These are phyloP conservation scores for Plenodomus biglobosus DNA, from an alignment of 2,329 filamentous ascomycete species.

Conservation along the genomic window DNA sequence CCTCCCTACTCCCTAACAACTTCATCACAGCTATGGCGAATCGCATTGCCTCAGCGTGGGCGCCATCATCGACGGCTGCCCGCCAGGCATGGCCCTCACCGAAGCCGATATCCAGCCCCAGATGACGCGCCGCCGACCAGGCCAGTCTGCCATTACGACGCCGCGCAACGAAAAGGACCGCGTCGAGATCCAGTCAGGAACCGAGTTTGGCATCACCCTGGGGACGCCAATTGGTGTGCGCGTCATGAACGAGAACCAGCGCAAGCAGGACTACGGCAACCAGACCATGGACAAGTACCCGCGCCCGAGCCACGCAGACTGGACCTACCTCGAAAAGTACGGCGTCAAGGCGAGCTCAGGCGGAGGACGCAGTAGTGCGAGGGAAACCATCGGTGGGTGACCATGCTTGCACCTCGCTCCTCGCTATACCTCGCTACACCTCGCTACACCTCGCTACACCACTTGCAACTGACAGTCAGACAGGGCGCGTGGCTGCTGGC, in stretches of 20 bases:
- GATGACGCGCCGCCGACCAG: constrained; percentile 85
- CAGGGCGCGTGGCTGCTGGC: constrained; percentile 81
- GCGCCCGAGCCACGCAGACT: constrained; percentile 90
- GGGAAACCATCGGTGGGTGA: constrained; percentile 79
- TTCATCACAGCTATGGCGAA: constrained; percentile 79
- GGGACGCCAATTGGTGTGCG: constrained; percentile 88
- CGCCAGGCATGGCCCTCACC: constrained; percentile 81
- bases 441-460: background rate
- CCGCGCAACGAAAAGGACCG: constrained; percentile 89
- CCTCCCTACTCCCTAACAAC: constrained; percentile 15
- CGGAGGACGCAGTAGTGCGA: constrained; percentile 85
- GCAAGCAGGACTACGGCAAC: constrained; percentile 87
- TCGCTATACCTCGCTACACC: no score
- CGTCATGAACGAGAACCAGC: constrained; percentile 89
- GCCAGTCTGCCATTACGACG: constrained; percentile 86
- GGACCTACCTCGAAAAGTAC: constrained; percentile 97
- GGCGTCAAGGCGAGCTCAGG: constrained; percentile 89
- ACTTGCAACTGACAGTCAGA: constrained; percentile 14
- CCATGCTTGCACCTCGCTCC: no score
- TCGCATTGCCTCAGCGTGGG: constrained; percentile 92
- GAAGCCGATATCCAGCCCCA: constrained; percentile 92
- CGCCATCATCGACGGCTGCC: constrained; percentile 91
- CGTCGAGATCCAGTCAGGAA: constrained; percentile 90
- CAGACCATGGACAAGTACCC: constrained; percentile 91
- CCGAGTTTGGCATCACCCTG: constrained; percentile 84